Base-by-base conservation (phyloP, 2,329 filamentous ascomycete species). In the Colletotrichum tofieldiae region DNA sequence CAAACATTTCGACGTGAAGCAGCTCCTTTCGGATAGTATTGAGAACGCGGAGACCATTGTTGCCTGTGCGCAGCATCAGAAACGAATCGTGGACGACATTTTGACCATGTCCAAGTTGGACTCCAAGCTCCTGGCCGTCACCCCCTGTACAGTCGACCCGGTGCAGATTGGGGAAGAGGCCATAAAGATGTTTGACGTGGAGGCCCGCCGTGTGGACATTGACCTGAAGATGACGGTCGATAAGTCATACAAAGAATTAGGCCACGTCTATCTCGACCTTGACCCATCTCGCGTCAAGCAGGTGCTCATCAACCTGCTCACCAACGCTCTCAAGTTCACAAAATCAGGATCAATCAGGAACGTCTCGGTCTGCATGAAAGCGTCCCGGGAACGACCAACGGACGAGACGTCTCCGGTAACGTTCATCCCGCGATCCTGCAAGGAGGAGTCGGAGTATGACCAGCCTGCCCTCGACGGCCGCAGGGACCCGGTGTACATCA, bases 301-400 rank as follows among this genome's bases (percentile, higher is more conserved):
- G 80, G 92, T 95, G 0, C 84, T 95, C 4, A 94, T 96, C 79
- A 96, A 96, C 76, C 86, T 96, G 1, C 88, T 93, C 11, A 94
- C 93, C 9, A 96, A 96, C 77, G 93, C 93, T 0, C 91, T 96
- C 80, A 96, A 96, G 77, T 96, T 95, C 78, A 96, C 94, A 1
- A 90, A 90, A 45, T 86, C 86, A 0, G 89, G 91, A 23, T 85
- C 86, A 20, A 88, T 84, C 16, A 87, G 91, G 9, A 88, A 89
- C 52, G 86, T 90, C 43, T 82, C 81, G 1, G 83, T 90, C 2
- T 81, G 79, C 41, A 80, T 90, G 58, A 85, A 85, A 56, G 86
- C 84, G 11, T 86, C 81, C 29, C 79, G 76, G 41, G 76, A 77
- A 23, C 80, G 79, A 29, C 86, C 85, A 0, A 80, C 80, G 29